Evolutionary conservation across 345 rosid species (phyloP).

Genomic region (Jatropha curcas): DNA sequence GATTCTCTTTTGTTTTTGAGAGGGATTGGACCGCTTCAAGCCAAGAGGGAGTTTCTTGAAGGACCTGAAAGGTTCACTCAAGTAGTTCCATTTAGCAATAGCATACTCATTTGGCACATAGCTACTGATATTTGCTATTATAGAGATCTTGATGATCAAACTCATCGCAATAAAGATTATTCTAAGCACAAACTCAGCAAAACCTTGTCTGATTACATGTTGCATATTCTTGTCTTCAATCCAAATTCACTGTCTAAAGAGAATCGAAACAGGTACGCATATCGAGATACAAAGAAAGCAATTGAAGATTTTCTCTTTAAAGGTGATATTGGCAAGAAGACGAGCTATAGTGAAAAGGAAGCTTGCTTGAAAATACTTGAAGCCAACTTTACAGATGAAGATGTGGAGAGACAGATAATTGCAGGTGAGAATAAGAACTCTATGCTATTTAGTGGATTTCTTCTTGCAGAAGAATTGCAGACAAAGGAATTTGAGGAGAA

Average conservation of each 20-base stretch:
- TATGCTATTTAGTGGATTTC: no score
- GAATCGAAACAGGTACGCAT: neutral
- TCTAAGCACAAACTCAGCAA: constrained; percentile 7
- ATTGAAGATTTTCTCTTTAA: no score
- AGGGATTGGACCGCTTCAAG: constrained; percentile 8
- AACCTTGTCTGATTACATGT: constrained; percentile 21
- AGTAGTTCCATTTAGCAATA: neutral
- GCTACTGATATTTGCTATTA: constrained; percentile 26
- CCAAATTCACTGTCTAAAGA: constrained; percentile 22
- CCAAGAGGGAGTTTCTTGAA: no score
- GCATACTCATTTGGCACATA: constrained; percentile 34
- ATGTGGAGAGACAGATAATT: no score
- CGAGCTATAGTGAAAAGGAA: no score
- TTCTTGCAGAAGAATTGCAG: no score
- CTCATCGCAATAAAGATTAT: neutral
- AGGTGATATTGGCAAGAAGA: no score
- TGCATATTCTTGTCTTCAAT: neutral
- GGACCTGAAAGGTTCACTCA: neutral
- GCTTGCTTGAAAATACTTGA: no score
- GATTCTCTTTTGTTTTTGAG: constrained; percentile 3
- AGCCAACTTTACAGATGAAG: no score
- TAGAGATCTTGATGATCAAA: constrained; percentile 2
- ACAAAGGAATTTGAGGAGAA: no score
- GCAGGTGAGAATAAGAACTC: no score
- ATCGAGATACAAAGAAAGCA: neutral